phyloP scores from a whole-genome alignment of 2,329 filamentous ascomycete genomes.

The Alternaria sp. region DNA sequence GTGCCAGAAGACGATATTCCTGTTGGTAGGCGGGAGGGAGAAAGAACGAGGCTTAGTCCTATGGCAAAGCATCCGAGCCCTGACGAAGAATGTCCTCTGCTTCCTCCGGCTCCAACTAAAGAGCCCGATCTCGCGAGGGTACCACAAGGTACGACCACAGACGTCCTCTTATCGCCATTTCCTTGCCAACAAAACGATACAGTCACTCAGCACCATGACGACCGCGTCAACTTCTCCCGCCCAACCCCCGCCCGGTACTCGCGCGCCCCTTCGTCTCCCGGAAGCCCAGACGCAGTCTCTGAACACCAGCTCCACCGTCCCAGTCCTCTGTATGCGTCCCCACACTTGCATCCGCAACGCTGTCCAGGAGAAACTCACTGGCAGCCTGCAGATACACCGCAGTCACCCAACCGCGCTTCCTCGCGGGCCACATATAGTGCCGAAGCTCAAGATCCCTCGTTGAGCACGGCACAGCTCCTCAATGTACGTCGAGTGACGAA shows the following conservation, averaged over 20 bases:
- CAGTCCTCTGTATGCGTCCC: neutral
- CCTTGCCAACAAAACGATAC: neutral
- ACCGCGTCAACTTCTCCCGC: neutral
- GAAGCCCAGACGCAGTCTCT: neutral
- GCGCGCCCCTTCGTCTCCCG: neutral
- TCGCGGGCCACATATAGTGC: neutral
- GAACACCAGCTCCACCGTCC: conserved; percentile 1
- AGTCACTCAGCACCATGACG: neutral
- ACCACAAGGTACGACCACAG: neutral
- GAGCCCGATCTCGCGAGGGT: neutral
- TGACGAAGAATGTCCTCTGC: neutral
- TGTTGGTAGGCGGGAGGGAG: neutral
- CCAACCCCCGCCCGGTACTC: neutral
- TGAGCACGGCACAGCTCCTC: neutral
- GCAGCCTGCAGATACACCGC: neutral
- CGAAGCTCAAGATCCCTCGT: neutral
- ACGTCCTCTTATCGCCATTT: neutral
- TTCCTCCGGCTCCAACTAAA: neutral
- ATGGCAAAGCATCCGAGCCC: neutral
- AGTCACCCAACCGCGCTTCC: neutral
- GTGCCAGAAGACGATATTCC: neutral
- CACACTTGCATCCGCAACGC: neutral
- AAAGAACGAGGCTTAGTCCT: neutral
- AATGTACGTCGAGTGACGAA: neutral
- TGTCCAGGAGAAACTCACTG: neutral